These are phyloP conservation scores for Silene noctiflora DNA, from an alignment of 179 eudicot genomes.

Conservation along the genomic window DNA sequence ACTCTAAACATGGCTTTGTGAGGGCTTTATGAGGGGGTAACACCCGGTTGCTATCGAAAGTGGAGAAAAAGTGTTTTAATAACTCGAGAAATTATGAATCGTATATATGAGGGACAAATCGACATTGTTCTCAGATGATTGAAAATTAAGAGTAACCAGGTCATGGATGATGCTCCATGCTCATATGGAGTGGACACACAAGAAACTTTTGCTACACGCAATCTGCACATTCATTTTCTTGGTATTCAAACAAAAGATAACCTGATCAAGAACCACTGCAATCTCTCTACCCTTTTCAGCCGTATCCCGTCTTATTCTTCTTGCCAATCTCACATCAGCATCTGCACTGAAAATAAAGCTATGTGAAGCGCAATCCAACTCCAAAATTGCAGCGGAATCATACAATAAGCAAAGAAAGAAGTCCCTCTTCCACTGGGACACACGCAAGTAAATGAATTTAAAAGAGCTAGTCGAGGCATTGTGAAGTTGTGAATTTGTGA, in stretches of 20 bases:
- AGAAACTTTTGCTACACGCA: neutral
- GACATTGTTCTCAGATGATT: neutral
- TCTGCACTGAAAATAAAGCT: constrained; percentile 63
- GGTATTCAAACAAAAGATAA: constrained; percentile 22
- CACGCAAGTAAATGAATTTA: neutral
- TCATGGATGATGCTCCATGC: neutral
- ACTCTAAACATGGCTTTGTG: neutral
- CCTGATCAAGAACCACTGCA: constrained; percentile 86
- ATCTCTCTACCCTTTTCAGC: constrained; percentile 81
- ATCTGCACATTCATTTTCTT: neutral
- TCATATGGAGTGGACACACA: neutral
- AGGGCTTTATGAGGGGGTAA: neutral
- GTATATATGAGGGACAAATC: neutral
- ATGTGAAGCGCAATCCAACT: constrained; percentile 35
- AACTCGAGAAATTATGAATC: neutral
- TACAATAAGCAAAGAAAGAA: neutral
- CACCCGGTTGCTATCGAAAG: neutral
- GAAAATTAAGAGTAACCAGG: neutral
- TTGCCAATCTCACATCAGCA: constrained; percentile 93
- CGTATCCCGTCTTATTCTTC: constrained; percentile 95
- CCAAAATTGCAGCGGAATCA: neutral
- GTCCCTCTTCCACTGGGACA: neutral
- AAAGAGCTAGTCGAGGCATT: neutral
- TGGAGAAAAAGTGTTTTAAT: neutral
- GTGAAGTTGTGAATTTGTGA: constrained; percentile 13